Evolutionary conservation across 495 filamentous ascomycete genomes (phyloP), one percentile per base, ranked within the genome.

Genomic region (Lentithecium fluviatile): DNA sequence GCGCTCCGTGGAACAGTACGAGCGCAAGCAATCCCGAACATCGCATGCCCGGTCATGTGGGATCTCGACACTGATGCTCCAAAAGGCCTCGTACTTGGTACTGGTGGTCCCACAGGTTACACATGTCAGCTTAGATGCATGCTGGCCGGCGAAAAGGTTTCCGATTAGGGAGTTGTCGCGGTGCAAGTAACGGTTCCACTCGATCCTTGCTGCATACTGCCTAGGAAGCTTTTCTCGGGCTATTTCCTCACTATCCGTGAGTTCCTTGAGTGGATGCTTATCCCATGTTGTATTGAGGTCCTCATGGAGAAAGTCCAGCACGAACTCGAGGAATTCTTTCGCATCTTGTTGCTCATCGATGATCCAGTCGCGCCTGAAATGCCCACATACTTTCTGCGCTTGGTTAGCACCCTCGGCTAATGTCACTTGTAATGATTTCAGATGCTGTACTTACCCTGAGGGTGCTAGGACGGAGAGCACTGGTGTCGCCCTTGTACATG

Each of bases 301-400:
- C 70, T 93, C 88, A 52, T 88, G 86, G 7, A 93, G 72, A 45
- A 78, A 80, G 65, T 88, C 85, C 13, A 91, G 74, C 4, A 90
- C 68, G 68, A 88, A 90, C 63, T 83, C 83, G 61, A 89, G 83
- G 56, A 89, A 91, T 64, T 91, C 89, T 66, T 87, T 86, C 11
- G 88, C 83, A 70, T 93, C 89, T 72, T 93, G 89, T 64, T 91
- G 87, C 46, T 80, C 74, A 55, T 83, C 79, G 45, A 83, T 80
- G 11, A 74, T 77, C 83, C 84, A 87, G 67, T 84, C 78, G 6
- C 74, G 74, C 34, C 82, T 82, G 56, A 85, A 66, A 19, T 82
- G 75, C 13, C 78, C 79, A 59, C 81, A 83, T 63, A 86, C 79
- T 38, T 78, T 84, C 69, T 76, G 12, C 67, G 8, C 36, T 7